Base-by-base conservation (phyloP, 768 basidiomycete species). In the Grammothele lineata region DNA sequence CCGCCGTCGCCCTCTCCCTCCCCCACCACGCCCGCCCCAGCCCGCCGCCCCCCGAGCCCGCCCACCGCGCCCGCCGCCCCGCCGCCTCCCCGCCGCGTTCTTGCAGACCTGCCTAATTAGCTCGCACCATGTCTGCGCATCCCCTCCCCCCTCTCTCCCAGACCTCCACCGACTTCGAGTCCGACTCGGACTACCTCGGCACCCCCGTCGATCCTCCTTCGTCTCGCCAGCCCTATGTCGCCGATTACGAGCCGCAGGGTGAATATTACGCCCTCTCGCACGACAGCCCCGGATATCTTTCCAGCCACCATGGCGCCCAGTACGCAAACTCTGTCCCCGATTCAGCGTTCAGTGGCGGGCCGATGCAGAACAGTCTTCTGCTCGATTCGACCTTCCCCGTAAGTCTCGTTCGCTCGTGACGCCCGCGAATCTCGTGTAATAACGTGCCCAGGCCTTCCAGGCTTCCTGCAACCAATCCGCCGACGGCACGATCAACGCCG, bases 71-170 rank as follows among this genome's bases (percentile, higher is more conserved):
- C 21, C 17, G 19, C 21, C 25, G 7, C 27, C 40, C 14, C 1
- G 35, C 25, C 19, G 22, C 24, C 37, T 18, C 46, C 26, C 38
- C 37, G 15, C 50, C n/a, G 12, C 46, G 46, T 53, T 53, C 54
- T 47, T 56, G 47, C 30, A 21, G 40, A 52, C 54, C 47, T 56
- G 32, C 54, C 54, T 52, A 46, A 48, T 56, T 40, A 24, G 54
- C 54, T n/a, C 33, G 38, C 18, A 27, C 43, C 44, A 56, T 56
- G 54, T 46, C 46, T 37, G 41, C 45, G 6, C 53, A 47, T n/a
- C 43, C 38, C 8, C 38, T 34, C 34, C 47, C 54, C 49, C 50
- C 47, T 22, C 51, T 43, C 42, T 19, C 22, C 40, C 46, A 53
- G 26, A 30, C 43, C 40, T 47, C 47, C 24, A 47, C 48, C 36